A percentile compares a stretch with the other conserved stretches of the same genome.
Conservation (phyloP, 2,329 filamentous ascomycete genomes). For the Ceratocystis harringtonii region DNA sequence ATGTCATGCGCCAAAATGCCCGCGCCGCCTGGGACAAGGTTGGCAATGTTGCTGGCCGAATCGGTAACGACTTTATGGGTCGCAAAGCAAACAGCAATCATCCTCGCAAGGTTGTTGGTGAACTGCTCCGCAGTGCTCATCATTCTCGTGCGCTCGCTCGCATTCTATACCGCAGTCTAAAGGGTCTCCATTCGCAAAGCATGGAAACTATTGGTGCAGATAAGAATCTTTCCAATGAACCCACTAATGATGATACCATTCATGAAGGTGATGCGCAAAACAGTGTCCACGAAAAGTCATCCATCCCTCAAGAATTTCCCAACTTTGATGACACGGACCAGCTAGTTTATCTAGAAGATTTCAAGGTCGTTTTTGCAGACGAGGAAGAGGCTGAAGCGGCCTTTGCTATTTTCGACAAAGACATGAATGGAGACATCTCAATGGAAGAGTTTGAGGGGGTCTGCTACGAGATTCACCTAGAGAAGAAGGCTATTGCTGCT, state of each 20-base stretch:
- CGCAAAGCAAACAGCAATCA: constrained; percentile 52
- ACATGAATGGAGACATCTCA: constrained; percentile 90
- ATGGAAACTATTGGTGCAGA: constrained; percentile 2
- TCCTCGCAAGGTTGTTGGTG: constrained; percentile 68
- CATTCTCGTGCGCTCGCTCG: constrained; percentile 75
- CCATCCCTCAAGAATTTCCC: constrained; percentile 29
- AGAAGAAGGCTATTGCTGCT: constrained; percentile 88
- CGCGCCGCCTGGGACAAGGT: constrained; percentile 63
- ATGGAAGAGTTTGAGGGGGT: constrained; percentile 89
- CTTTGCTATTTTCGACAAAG: constrained; percentile 87
- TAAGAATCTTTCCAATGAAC: background rate
- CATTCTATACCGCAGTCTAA: constrained; percentile 71
- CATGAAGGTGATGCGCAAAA: constrained; percentile 5
- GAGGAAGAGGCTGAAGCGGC: constrained; percentile 78
- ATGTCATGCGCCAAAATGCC: constrained; percentile 58
- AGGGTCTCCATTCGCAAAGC: constrained; percentile 12
- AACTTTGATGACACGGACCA: constrained; percentile 44
- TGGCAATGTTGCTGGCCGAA: constrained; percentile 67
- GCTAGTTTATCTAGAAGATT: constrained; percentile 61
- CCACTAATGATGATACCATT: background rate
- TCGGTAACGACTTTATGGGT: constrained; percentile 86
- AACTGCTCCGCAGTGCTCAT: constrained; percentile 55
- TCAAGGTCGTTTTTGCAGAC: constrained; percentile 63
- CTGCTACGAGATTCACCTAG: constrained; percentile 84
- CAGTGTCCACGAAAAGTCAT: constrained; percentile 12